These are phyloP conservation scores for Monilinia aucupariae DNA, from an alignment of 2,329 filamentous ascomycete genomes.

Conservation along the genomic window DNA sequence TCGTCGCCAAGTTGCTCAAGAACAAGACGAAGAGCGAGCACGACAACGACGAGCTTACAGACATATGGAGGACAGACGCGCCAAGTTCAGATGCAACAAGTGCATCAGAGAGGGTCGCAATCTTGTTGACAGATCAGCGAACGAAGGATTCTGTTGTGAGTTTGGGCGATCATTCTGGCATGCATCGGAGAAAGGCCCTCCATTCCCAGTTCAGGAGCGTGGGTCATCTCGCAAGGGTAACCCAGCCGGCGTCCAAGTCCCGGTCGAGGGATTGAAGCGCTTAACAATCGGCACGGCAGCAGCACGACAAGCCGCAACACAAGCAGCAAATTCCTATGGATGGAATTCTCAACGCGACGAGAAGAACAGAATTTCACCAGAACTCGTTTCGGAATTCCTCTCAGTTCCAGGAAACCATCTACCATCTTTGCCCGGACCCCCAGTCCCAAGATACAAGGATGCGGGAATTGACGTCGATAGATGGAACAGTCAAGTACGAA, in stretches of 20 bases:
- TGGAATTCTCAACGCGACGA: not conserved
- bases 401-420: slow-evolving; percentile 6
- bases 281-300: slow-evolving; percentile 1
- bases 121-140: not conserved
- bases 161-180: slow-evolving; percentile 17
- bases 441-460: slow-evolving; percentile 12
- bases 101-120: slow-evolving; percentile 15
- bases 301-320: slow-evolving; percentile 1
- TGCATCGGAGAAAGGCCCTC: not conserved
- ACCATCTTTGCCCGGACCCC: not conserved
- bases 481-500: slow-evolving; percentile 16
- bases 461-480: slow-evolving; percentile 16
- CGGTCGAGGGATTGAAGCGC: not conserved
- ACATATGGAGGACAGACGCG: not conserved
- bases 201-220: not conserved
- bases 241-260: not conserved
- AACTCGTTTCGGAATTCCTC: slow-evolving; percentile 7
- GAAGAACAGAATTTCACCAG: slow-evolving; percentile 3
- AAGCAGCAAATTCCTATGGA: slow-evolving; percentile 19
- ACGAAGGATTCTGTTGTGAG: slow-evolving; percentile 23
- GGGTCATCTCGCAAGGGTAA: not conserved
- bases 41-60: not conserved
- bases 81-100: slow-evolving; percentile 8
- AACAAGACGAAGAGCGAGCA: slow-evolving; percentile 3
- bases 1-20: not conserved